Percentiles rank a stretch among this genome's conserved stretches.
These are phyloP conservation scores for Rosellinia necatrix DNA, from an alignment of 2,329 filamentous ascomycete species.

Conservation along the genomic window DNA sequence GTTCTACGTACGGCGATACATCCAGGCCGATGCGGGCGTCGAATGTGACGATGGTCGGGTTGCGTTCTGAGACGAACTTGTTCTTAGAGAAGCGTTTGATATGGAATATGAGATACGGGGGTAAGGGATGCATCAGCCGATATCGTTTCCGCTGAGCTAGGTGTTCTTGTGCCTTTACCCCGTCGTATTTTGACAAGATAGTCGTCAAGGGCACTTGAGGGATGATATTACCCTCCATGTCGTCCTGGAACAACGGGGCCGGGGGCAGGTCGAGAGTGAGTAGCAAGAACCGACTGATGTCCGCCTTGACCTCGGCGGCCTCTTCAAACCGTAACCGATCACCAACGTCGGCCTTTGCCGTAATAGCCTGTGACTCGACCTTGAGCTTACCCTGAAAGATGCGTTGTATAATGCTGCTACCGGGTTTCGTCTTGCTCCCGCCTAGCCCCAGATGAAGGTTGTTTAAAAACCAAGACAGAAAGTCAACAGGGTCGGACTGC, in stretches of 20 bases:
- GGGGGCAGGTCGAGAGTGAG: conserved; percentile 91
- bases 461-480: conserved; percentile 97
- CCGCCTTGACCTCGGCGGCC: conserved; percentile 77
- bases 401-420: conserved; percentile 84
- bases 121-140: conserved; percentile 85
- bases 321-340: conserved; percentile 94
- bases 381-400: conserved; percentile 93
- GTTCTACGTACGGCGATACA: conserved; percentile 88
- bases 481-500: conserved; percentile 95
- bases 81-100: conserved; percentile 97
- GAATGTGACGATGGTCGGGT: conserved; percentile 98
- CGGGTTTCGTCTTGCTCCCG: conserved; percentile 83
- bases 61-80: conserved; percentile 94
- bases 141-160: conserved; percentile 88
- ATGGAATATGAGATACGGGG: conserved; percentile 90
- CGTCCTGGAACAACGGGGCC: conserved; percentile 93
- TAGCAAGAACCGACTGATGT: conserved; percentile 82
- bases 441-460: conserved; percentile 90
- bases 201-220: conserved; percentile 84
- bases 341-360: conserved; percentile 82
- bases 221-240: conserved; percentile 93
- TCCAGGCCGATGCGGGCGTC: conserved; percentile 80
- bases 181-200: conserved; percentile 92
- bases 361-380: conserved; percentile 92
- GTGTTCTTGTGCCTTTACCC: conserved; percentile 83